A percentile compares a stretch with the other conserved stretches of the same genome.
Conservation (phyloP, 495 filamentous ascomycete species). For the Glarea lozoyensis region DNA sequence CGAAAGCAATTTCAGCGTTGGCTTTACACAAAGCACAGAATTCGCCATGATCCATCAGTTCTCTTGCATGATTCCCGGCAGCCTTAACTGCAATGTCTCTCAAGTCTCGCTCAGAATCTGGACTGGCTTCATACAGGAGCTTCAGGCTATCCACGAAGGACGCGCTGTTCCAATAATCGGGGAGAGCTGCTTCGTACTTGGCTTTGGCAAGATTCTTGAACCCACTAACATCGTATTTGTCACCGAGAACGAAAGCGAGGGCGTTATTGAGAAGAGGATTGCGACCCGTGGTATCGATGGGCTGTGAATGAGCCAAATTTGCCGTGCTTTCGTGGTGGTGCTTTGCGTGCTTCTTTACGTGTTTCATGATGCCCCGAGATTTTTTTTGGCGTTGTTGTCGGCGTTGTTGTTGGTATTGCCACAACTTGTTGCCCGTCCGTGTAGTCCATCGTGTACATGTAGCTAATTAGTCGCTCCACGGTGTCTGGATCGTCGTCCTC, state of each 20-base stretch:
- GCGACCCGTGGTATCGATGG: constrained; percentile 8
- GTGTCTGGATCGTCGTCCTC: constrained; percentile 22
- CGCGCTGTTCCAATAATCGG: constrained; percentile 17
- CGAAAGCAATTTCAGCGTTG: not conserved
- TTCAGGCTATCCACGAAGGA: constrained; percentile 25
- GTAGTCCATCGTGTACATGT: constrained; percentile 24
- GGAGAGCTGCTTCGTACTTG: constrained; percentile 25
- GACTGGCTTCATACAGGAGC: constrained; percentile 25
- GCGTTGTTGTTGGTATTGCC: constrained; percentile 6
- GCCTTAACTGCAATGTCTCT: constrained; percentile 23
- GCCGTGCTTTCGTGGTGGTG: too few species aligned
- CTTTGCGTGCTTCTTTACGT: too few species aligned
- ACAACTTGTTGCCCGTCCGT: constrained; percentile 3
- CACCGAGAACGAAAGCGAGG: constrained; percentile 33
- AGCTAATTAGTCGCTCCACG: constrained; percentile 28
- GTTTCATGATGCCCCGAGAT: too few species aligned
- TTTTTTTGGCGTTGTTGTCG: constrained; percentile 6
- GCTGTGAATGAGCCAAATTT: too few species aligned
- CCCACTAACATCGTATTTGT: constrained; percentile 30
- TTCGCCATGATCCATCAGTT: constrained; percentile 3
- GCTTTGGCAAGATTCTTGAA: constrained; percentile 27
- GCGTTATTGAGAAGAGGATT: constrained; percentile 24
- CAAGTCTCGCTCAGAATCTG: constrained; percentile 23
- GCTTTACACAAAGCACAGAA: constrained; percentile 4
- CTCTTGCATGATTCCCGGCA: constrained; percentile 8